phyloP scores from a whole-genome alignment of 306 rosid genomes.

The Glycyrrhiza uralensis region DNA sequence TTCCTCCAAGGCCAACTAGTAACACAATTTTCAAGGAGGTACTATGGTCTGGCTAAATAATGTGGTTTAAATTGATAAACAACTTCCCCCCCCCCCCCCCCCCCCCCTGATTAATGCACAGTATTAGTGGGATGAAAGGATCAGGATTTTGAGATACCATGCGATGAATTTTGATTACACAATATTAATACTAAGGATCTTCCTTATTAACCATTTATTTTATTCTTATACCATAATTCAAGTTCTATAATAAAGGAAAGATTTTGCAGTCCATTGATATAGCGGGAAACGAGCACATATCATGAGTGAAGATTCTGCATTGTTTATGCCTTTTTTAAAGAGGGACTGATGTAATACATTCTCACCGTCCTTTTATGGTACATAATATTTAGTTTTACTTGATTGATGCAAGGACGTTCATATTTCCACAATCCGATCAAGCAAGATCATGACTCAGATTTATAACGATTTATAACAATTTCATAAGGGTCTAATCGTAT shows the following conservation, averaged over 20 bases:
- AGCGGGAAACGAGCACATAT: neutral
- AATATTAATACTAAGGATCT: neutral
- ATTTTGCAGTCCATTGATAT: neutral
- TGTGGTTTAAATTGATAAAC: too few species aligned
- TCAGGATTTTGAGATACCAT: neutral
- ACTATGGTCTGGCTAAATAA: too few species aligned
- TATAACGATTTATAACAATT: too few species aligned
- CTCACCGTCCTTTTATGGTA: neutral
- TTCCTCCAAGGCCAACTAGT: too few species aligned
- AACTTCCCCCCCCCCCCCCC: too few species aligned
- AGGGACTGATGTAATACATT: neutral
- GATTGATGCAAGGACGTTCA: slow-evolving; percentile 1
- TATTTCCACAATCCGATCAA: too few species aligned
- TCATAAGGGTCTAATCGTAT: neutral
- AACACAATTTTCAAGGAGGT: too few species aligned
- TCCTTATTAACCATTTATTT: neutral
- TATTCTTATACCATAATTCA: neutral
- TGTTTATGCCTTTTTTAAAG: neutral
- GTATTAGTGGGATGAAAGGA: neutral
- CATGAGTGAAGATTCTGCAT: neutral
- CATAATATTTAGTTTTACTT: too few species aligned
- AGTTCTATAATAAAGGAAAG: neutral
- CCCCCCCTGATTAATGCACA: neutral
- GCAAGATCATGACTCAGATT: too few species aligned
- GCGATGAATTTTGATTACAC: neutral